Conservation (phyloP, 1,284 basidiomycete species). For the Thecaphora thlaspeos region DNA sequence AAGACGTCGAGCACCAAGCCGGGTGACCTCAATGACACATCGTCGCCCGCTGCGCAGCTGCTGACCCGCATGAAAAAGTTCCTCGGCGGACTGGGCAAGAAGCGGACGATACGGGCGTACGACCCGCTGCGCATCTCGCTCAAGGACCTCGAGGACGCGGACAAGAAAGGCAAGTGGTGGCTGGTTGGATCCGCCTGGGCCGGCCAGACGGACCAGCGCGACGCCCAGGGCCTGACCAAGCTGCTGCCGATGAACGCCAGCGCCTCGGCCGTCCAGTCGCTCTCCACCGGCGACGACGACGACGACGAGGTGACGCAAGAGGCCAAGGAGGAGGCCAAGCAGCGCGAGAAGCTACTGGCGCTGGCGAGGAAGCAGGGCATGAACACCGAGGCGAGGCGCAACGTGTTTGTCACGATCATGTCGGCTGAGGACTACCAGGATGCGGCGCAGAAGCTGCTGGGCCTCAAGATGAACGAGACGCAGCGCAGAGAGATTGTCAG, state of each 20-base stretch:
- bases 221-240: conserved; percentile 47
- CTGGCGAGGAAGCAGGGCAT: conserved; percentile 91
- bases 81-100: conserved; percentile 36
- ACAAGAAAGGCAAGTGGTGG: conserved; percentile 97
- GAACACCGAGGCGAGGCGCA: conserved; percentile 92
- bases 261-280: conserved; percentile 13
- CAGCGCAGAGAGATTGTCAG: conserved; percentile 93
- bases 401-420: conserved; percentile 89
- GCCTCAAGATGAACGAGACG: conserved; percentile 78
- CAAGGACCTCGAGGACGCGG: conserved; percentile 78
- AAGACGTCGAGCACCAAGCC: conserved; percentile 63
- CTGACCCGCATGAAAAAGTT: conserved; percentile 47
- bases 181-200: conserved; percentile 94
- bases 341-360: conserved; percentile 64
- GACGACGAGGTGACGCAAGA: conserved; percentile 78
- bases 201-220: conserved; percentile 80
- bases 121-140: conserved; percentile 59
- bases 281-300: conserved; percentile 60
- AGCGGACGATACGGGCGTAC: conserved; percentile 38
- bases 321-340: conserved; percentile 59
- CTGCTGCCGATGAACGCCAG: conserved; percentile 26
- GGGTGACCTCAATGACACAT: conserved; percentile 13
- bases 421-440: conserved; percentile 80
- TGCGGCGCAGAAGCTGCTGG: conserved; percentile 79
- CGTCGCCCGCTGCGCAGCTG: conserved; percentile 13